phyloP scores from a whole-genome alignment of 148 eudicot genomes.

The Amaranthus palmeri region DNA sequence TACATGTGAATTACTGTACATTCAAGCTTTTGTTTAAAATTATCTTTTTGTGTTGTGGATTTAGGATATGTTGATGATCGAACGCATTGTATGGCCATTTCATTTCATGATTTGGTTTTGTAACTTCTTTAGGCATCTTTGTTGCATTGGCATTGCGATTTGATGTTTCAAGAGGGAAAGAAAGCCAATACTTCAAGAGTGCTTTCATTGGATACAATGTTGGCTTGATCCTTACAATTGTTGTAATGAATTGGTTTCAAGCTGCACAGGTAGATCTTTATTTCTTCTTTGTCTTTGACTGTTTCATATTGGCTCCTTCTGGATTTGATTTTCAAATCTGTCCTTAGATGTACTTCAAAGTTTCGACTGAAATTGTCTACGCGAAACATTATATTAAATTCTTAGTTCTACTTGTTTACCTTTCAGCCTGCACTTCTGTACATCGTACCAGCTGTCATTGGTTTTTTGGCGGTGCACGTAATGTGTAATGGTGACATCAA shows the following conservation, averaged over 20 bases:
- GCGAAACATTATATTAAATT: neutral
- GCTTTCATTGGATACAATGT: slow-evolving; percentile 74
- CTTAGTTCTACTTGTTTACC: slow-evolving; percentile 4
- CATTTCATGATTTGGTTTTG: slow-evolving; percentile 1
- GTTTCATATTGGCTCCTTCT: neutral
- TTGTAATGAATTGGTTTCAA: slow-evolving; percentile 99
- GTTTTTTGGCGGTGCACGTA: slow-evolving; percentile 83
- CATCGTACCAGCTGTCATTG: slow-evolving; percentile 89
- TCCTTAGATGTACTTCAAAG: too few relatives aligned
- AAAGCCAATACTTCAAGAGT: slow-evolving; percentile 80
- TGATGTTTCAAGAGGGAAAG: slow-evolving; percentile 88
- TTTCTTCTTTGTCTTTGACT: neutral
- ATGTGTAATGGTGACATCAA: slow-evolving; percentile 89
- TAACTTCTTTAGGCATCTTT: slow-evolving; percentile 62
- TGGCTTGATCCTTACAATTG: slow-evolving; percentile 74
- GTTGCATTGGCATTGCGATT: slow-evolving; percentile 97
- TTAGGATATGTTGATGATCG: neutral
- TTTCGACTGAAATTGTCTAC: neutral
- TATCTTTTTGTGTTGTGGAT: neutral
- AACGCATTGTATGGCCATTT: neutral
- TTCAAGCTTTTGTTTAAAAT: too few relatives aligned
- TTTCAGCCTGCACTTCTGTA: slow-evolving; percentile 94
- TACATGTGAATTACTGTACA: neutral
- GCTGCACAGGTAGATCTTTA: slow-evolving; percentile 77
- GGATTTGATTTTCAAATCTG: neutral